Evolutionary conservation across 306 rosid genomes (phyloP).

Genomic region (Morella rubra): DNA sequence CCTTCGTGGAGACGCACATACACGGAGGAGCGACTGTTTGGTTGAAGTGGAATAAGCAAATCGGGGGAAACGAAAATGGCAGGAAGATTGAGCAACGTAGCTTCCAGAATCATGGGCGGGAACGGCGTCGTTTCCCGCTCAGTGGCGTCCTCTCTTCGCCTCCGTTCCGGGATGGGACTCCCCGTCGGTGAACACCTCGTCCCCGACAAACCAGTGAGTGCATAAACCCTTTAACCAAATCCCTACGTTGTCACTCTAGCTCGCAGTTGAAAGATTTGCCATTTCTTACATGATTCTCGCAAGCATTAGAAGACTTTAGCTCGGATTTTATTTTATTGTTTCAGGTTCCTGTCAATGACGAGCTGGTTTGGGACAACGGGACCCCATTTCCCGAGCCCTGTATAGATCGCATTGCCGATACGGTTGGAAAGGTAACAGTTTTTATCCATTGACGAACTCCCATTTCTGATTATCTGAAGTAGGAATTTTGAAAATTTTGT

Average conservation of each 20-base stretch:
- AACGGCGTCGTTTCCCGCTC: slow-evolving; percentile 79
- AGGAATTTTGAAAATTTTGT: neutral
- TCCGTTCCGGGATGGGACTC: slow-evolving; percentile 84
- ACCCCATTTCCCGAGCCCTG: slow-evolving; percentile 93
- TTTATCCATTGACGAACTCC: neutral
- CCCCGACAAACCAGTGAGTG: slow-evolving; percentile 75
- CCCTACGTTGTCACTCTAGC: neutral
- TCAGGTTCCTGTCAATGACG: slow-evolving; percentile 76
- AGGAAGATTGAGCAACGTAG: slow-evolving; percentile 61
- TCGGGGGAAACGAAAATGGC: slow-evolving; percentile 48
- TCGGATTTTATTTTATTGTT: neutral
- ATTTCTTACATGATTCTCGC: neutral
- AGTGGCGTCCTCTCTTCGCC: slow-evolving; percentile 69
- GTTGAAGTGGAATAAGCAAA: slow-evolving; percentile 1
- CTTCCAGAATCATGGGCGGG: slow-evolving; percentile 78
- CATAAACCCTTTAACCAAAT: slow-evolving; percentile 20
- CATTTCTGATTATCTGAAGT: neutral
- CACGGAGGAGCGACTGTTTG: neutral
- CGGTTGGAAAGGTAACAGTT: slow-evolving; percentile 74
- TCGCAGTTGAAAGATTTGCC: neutral
- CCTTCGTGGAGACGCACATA: neutral
- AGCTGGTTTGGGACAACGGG: slow-evolving; percentile 93
- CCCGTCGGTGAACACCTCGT: slow-evolving; percentile 85
- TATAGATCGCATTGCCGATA: slow-evolving; percentile 93
- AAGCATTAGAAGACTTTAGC: neutral